Evolutionary conservation across 352 stramenopile genomes (phyloP).

Genomic region (Phytophthora pinifolia): DNA sequence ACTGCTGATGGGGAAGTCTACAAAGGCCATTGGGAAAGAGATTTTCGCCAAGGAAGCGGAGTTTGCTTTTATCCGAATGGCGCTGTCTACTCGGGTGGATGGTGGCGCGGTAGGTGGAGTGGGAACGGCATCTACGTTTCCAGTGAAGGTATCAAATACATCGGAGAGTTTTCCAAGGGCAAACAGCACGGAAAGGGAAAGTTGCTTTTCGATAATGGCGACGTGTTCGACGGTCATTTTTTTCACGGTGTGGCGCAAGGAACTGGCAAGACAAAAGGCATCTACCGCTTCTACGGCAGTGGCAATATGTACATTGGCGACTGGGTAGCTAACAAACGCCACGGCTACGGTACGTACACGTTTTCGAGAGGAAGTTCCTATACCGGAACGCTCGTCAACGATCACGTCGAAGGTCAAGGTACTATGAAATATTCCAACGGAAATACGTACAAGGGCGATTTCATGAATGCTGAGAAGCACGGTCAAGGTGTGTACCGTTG

Average conservation of each 20-base stretch:
- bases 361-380: slow-evolving; percentile 65
- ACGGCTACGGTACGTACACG: slow-evolving; percentile 72
- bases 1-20: slow-evolving; percentile 90
- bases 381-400: slow-evolving; percentile 51
- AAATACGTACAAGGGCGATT: slow-evolving; percentile 75
- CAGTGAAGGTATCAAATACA: slow-evolving; percentile 66
- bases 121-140: slow-evolving; percentile 69
- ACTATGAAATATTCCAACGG: slow-evolving; percentile 85
- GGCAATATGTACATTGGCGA: slow-evolving; percentile 71
- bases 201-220: slow-evolving; percentile 73
- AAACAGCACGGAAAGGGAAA: slow-evolving; percentile 68
- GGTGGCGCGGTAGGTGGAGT: slow-evolving; percentile 59
- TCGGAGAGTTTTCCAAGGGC: slow-evolving; percentile 58
- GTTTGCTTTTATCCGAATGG: slow-evolving; percentile 82
- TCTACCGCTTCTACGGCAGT: slow-evolving; percentile 64
- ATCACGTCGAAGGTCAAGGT: slow-evolving; percentile 76
- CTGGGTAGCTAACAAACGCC: slow-evolving; percentile 63
- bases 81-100: slow-evolving; percentile 69
- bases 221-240: slow-evolving; percentile 77
- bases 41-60: slow-evolving; percentile 62
- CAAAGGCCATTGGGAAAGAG: slow-evolving; percentile 73
- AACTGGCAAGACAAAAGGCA: slow-evolving; percentile 49
- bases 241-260: slow-evolving; percentile 50
- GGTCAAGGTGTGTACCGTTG: slow-evolving; percentile 60
- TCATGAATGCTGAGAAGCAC: slow-evolving; percentile 68